Conservation (phyloP, 2,329 filamentous ascomycete species). For the Ampelomyces quisqualis region DNA sequence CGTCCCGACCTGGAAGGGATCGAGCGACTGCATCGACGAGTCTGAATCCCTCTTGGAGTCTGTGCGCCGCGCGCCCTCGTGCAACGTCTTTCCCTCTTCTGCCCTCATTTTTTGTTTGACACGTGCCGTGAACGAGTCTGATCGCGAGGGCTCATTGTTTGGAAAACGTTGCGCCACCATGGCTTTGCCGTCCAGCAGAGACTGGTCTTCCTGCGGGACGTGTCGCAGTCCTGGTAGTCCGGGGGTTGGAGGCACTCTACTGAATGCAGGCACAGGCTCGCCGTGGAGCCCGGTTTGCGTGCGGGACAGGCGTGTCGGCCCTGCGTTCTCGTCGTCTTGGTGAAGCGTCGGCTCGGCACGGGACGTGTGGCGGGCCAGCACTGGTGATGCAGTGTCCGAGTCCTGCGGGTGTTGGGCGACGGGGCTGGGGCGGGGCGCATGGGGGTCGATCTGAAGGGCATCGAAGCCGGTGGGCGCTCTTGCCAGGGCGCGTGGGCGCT, state of each 20-base stretch:
- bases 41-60: constrained; percentile 32
- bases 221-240: constrained; percentile 27
- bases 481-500: constrained; percentile 33
- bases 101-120: constrained; percentile 55
- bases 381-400: constrained; percentile 31
- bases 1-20: constrained; percentile 28
- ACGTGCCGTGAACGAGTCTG: constrained; percentile 49
- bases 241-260: constrained; percentile 18
- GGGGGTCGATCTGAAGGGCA: constrained; percentile 12
- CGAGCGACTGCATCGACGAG: constrained; percentile 24
- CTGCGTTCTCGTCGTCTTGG: constrained; percentile 52
- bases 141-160: constrained; percentile 34
- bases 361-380: constrained; percentile 24
- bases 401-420: constrained; percentile 38
- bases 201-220: constrained; percentile 24
- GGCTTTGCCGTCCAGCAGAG: constrained; percentile 28
- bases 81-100: constrained; percentile 54
- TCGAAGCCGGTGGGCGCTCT: constrained; percentile 42
- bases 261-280: too few relatives aligned
- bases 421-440: constrained; percentile 27
- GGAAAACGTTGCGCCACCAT: constrained; percentile 30
- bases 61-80: constrained; percentile 43
- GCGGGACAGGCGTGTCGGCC: constrained; percentile 57
- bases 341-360: constrained; percentile 29
- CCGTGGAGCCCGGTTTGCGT: constrained; percentile 57